These are phyloP conservation scores for Akebia trifoliata DNA, from an alignment of 164 flowering plant species.

Conservation along the genomic window DNA sequence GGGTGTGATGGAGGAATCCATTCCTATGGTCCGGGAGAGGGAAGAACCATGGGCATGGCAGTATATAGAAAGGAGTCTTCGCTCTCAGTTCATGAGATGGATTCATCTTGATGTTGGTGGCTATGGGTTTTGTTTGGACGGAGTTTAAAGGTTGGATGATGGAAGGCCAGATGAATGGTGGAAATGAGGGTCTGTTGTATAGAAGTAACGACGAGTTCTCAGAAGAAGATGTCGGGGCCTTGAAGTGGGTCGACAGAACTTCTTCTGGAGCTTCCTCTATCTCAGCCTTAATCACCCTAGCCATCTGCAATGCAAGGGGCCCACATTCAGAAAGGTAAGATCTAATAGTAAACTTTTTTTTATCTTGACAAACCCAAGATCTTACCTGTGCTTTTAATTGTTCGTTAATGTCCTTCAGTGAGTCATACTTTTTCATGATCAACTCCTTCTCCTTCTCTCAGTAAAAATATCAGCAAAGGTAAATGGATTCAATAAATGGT, in stretches of 20 bases:
- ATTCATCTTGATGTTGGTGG: constrained; percentile 10
- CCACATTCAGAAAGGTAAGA: neutral
- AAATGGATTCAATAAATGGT: constrained; percentile 15
- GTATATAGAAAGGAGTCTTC: constrained; percentile 35
- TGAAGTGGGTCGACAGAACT: constrained; percentile 12
- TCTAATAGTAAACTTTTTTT: neutral
- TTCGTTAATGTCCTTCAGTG: constrained; percentile 47
- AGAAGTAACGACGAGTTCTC: constrained; percentile 24
- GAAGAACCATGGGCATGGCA: constrained; percentile 63
- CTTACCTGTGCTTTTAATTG: constrained; percentile 60
- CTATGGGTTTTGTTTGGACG: constrained; percentile 16
- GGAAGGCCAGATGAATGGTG: constrained; percentile 48
- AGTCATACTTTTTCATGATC: constrained; percentile 50
- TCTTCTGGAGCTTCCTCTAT: constrained; percentile 27
- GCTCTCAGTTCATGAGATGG: constrained; percentile 27
- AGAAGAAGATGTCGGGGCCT: constrained; percentile 23
- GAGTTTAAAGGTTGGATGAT: constrained; percentile 29
- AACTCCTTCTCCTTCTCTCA: constrained; percentile 59
- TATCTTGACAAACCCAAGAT: neutral
- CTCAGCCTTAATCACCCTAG: constrained; percentile 29
- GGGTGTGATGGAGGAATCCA: constrained; percentile 16
- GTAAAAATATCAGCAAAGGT: constrained; percentile 14
- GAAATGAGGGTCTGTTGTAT: constrained; percentile 29
- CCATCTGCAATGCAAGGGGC: constrained; percentile 33
- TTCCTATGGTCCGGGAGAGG: constrained; percentile 32